Evolutionary conservation across 257 asterid species (phyloP).

Genomic region (Solanum stenotomum): DNA sequence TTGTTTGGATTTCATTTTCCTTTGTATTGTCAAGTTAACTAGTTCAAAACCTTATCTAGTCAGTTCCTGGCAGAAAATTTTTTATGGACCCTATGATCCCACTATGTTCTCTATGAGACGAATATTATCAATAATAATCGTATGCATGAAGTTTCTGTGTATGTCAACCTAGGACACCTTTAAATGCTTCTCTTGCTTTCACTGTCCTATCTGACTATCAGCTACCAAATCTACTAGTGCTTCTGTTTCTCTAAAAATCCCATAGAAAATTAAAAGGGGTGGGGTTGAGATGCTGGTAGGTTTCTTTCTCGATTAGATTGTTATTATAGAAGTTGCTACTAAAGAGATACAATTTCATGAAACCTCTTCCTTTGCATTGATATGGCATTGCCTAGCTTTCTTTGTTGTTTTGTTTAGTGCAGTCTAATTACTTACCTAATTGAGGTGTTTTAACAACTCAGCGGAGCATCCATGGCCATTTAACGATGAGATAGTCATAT

Average conservation of each 20-base stretch:
- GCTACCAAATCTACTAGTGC: not conserved
- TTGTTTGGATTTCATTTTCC: not conserved
- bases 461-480: constrained; percentile 83
- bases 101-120: not conserved
- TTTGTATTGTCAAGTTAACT: not conserved
- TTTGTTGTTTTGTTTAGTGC: not conserved
- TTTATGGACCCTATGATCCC: not conserved
- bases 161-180: not conserved
- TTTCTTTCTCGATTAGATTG: not conserved
- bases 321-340: not conserved
- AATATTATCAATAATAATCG: not conserved
- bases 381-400: not conserved
- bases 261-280: too few relatives aligned
- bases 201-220: not conserved
- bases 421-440: not conserved
- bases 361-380: not conserved
- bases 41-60: not conserved
- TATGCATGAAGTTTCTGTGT: not conserved
- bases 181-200: not conserved
- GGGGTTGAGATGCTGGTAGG: not conserved
- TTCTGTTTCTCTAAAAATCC: too few relatives aligned
- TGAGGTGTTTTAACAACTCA: constrained; percentile 14
- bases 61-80: not conserved
- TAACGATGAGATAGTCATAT: constrained; percentile 61
- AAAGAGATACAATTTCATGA: not conserved